These are phyloP conservation scores for Aspergillus diversus DNA, from an alignment of 495 filamentous ascomycete genomes.

Conservation along the genomic window DNA sequence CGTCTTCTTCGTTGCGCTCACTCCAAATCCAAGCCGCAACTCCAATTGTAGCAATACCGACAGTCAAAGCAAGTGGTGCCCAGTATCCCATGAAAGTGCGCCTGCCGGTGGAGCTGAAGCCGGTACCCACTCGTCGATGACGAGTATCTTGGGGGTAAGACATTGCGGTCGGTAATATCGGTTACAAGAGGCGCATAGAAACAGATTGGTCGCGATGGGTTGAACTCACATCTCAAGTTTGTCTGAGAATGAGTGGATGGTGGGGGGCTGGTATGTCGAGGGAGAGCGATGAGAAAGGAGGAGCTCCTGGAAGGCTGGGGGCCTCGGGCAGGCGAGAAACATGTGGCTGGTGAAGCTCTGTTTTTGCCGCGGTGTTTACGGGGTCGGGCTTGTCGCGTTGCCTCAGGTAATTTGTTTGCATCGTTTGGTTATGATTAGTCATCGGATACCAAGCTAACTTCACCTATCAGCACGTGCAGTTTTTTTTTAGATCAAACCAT, in stretches of 20 bases:
- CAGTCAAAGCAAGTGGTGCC: conserved; percentile 81
- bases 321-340: conserved; percentile 44
- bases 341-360: conserved; percentile 50
- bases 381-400: background rate
- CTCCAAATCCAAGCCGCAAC: conserved; percentile 93
- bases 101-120: conserved; percentile 57
- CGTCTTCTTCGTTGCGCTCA: conserved; percentile 76
- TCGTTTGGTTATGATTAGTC: conserved; percentile 20
- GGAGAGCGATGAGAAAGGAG: conserved; percentile 32
- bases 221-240: conserved; percentile 43
- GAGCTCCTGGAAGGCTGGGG: conserved; percentile 29
- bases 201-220: conserved; percentile 32
- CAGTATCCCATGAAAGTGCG: conserved; percentile 79
- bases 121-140: conserved; percentile 56
- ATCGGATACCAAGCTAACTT: background rate
- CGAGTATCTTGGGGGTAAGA: conserved; percentile 72
- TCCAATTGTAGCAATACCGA: conserved; percentile 81
- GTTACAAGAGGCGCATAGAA: conserved; percentile 40
- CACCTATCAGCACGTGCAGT: conserved; percentile 17
- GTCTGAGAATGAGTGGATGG: conserved; percentile 19
- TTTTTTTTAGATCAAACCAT: too few relatives aligned
- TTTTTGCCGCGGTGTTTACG: conserved; percentile 34
- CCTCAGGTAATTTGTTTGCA: conserved; percentile 7
- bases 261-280: conserved; percentile 18
- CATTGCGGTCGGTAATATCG: conserved; percentile 56